A percentile compares a stretch with the other conserved stretches of the same genome.
These are phyloP conservation scores for Boletus bicolor DNA, from an alignment of 768 basidiomycete genomes.

Conservation along the genomic window DNA sequence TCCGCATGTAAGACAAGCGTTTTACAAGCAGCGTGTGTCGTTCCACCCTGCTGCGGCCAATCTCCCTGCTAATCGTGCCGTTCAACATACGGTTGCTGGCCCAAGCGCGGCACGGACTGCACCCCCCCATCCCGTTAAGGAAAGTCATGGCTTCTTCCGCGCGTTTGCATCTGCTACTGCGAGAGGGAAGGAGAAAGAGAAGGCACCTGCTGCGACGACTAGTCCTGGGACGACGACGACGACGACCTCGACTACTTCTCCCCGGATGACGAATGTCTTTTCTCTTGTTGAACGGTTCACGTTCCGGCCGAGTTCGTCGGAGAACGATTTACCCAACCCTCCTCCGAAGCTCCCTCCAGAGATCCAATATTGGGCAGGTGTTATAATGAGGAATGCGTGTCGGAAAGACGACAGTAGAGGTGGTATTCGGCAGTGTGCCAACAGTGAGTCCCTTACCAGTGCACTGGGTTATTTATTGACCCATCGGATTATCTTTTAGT, in stretches of 20 bases:
- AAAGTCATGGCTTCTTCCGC: constrained; percentile 43
- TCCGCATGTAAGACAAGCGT: constrained; percentile 93
- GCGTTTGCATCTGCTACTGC: constrained; percentile 41
- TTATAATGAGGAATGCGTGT: constrained; percentile 99
- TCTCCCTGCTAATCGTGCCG: constrained; percentile 31
- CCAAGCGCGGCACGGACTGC: constrained; percentile 24
- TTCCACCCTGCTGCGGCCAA: constrained; percentile 73
- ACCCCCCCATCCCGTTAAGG: constrained; percentile 26
- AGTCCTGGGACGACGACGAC: constrained; percentile 15
- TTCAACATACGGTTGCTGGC: constrained; percentile 23
- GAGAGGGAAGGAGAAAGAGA: constrained; percentile 50
- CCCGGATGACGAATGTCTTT: constrained; percentile 85
- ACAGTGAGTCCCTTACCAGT: constrained; percentile 56
- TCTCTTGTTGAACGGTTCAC: constrained; percentile 96
- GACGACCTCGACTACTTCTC: background rate
- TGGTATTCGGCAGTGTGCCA: constrained; percentile 96
- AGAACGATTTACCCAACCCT: constrained; percentile 65
- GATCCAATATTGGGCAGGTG: constrained; percentile 98
- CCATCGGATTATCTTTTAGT: constrained; percentile 41
- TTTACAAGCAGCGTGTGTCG: constrained; percentile 83
- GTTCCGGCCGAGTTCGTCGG: constrained; percentile 83
- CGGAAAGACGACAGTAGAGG: constrained; percentile 92
- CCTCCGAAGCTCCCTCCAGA: constrained; percentile 77
- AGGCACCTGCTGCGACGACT: constrained; percentile 17
- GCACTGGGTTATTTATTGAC: background rate